phyloP scores from a whole-genome alignment of 2,329 filamentous ascomycete genomes.

The Cyphellophora europaea region DNA sequence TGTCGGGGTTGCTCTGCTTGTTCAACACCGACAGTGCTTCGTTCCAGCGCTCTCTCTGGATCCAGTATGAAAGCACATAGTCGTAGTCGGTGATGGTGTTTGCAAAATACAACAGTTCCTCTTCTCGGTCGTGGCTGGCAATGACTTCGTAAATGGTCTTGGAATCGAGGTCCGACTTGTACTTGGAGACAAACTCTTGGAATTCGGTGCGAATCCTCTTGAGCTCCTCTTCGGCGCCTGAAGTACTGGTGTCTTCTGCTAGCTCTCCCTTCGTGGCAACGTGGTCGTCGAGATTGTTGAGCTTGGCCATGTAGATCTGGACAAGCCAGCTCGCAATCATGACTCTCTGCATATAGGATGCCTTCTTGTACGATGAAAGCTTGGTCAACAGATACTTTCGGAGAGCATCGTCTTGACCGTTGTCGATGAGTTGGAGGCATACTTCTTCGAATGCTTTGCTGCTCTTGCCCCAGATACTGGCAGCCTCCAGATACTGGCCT shows the following conservation, averaged over 20 bases:
- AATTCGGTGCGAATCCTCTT: constrained; percentile 66
- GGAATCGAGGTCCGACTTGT: constrained; percentile 78
- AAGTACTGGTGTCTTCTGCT: constrained; percentile 59
- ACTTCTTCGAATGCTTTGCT: constrained; percentile 97
- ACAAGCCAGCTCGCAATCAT: constrained; percentile 95
- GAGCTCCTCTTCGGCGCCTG: constrained; percentile 64
- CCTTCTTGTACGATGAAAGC: constrained; percentile 70
- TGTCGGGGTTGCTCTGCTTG: constrained; percentile 81
- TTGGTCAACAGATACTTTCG: constrained; percentile 84
- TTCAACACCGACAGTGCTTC: constrained; percentile 84
- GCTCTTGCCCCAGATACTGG: constrained; percentile 83
- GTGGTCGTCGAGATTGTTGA: constrained; percentile 88
- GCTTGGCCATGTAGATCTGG: constrained; percentile 93
- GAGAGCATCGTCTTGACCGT: constrained; percentile 79
- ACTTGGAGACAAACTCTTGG: constrained; percentile 74
- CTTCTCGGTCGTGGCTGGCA: constrained; percentile 87
- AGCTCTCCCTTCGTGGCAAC: constrained; percentile 83
- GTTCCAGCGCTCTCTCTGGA: constrained; percentile 84
- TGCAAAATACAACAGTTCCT: constrained; percentile 85
- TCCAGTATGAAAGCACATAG: constrained; percentile 94
- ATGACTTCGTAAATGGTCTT: constrained; percentile 95
- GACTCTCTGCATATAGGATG: constrained; percentile 78
- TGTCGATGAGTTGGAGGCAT: constrained; percentile 81
- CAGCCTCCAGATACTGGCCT: constrained; percentile 76
- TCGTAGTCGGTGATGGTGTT: constrained; percentile 84